Evolutionary conservation across 164 flowering plant species (phyloP).

Genomic region (Nymphaea colorata): DNA sequence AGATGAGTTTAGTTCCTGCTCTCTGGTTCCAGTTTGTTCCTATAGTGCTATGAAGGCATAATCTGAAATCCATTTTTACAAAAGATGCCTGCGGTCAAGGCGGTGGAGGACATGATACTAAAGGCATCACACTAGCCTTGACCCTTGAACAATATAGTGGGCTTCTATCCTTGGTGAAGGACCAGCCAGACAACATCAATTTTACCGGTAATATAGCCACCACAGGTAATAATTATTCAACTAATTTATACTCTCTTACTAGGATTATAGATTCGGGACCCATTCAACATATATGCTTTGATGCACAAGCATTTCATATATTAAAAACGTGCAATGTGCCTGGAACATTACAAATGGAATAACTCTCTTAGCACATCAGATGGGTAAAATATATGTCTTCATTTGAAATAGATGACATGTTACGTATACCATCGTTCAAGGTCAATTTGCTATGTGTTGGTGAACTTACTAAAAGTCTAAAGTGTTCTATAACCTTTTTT

Average conservation of each 20-base stretch:
- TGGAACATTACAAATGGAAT: neutral
- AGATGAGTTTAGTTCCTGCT: neutral
- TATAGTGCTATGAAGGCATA: neutral
- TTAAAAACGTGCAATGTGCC: too few species aligned
- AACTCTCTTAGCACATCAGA: too few species aligned
- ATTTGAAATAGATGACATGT: neutral
- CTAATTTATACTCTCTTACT: too few species aligned
- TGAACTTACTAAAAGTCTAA: neutral
- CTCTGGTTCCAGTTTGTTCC: neutral
- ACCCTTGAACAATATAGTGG: too few species aligned
- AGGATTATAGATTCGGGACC: too few species aligned
- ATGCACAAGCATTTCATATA: too few species aligned
- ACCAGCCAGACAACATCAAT: neutral
- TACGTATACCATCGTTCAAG: neutral
- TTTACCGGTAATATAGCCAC: neutral
- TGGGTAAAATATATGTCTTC: neutral
- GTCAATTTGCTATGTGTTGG: neutral
- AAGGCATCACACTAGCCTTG: too few species aligned
- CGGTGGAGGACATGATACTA: too few species aligned
- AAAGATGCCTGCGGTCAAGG: too few species aligned
- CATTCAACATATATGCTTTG: too few species aligned
- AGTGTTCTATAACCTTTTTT: neutral
- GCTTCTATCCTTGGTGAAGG: neutral
- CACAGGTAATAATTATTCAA: neutral
- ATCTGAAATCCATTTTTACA: too few species aligned